These are phyloP conservation scores for Alternaria brassicicola DNA, from an alignment of 2,329 filamentous ascomycete genomes.

Conservation along the genomic window DNA sequence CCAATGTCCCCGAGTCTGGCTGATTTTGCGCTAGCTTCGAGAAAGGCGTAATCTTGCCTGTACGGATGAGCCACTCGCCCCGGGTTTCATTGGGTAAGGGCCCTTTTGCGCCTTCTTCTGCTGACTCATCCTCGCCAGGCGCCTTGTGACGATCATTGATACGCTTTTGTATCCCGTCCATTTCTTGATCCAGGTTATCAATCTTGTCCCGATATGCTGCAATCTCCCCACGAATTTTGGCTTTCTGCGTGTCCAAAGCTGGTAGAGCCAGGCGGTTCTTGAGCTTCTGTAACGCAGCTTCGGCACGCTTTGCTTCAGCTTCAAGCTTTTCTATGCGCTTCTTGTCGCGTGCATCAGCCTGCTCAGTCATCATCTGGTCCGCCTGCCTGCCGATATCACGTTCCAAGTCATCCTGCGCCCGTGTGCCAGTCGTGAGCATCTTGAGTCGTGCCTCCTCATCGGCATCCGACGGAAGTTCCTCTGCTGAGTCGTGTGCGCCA, in stretches of 20 bases:
- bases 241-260: constrained; percentile 60
- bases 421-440: constrained; percentile 50
- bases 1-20: constrained; percentile 70
- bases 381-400: constrained; percentile 77
- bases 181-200: constrained; percentile 69
- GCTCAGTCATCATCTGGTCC: constrained; percentile 64
- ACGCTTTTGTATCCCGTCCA: constrained; percentile 78
- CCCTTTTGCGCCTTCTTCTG: constrained; percentile 58
- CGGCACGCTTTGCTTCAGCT: constrained; percentile 62
- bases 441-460: constrained; percentile 52
- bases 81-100: constrained; percentile 80
- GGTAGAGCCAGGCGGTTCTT: constrained; percentile 63
- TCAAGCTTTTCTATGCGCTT: constrained; percentile 66
- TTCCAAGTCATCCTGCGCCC: constrained; percentile 89
- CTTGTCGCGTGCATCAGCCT: constrained; percentile 68
- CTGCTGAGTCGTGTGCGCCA: constrained; percentile 17
- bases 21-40: constrained; percentile 74
- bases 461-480: constrained; percentile 39
- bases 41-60: constrained; percentile 97
- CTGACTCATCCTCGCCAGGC: constrained; percentile 53
- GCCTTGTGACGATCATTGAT: constrained; percentile 75
- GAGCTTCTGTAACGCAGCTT: constrained; percentile 67
- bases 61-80: constrained; percentile 89
- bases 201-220: constrained; percentile 69
- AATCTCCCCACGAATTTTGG: constrained; percentile 69